These are phyloP conservation scores for Collybiopsis luxurians DNA, from an alignment of 768 basidiomycete genomes.

Conservation along the genomic window DNA sequence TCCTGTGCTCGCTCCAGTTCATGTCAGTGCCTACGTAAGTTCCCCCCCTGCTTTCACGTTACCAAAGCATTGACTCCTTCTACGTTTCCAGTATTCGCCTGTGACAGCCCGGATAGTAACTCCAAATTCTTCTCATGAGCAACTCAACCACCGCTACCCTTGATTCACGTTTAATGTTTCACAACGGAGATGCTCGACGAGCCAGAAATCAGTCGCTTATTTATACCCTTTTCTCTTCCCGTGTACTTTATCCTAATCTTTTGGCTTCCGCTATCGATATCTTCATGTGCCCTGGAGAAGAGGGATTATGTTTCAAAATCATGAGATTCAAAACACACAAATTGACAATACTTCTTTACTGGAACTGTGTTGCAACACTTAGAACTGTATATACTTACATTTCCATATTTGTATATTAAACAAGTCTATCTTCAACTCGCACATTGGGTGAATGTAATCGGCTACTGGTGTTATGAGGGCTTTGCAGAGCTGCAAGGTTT, in stretches of 20 bases:
- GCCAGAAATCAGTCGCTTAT: not conserved
- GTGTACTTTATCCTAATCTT: too few species aligned
- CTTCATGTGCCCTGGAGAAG: too few species aligned
- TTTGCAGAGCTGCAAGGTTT: not conserved
- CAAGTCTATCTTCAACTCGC: too few species aligned
- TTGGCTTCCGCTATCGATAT: too few species aligned
- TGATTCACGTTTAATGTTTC: not conserved
- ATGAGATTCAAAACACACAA: too few species aligned
- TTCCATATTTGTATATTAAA: constrained; percentile 1
- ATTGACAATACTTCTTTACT: too few species aligned
- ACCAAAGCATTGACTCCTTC: constrained; percentile 12
- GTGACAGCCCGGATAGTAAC: constrained; percentile 35
- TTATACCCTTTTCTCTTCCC: not conserved
- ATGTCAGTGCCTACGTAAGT: constrained; percentile 69
- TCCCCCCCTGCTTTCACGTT: not conserved
- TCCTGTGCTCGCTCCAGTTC: constrained; percentile 41
- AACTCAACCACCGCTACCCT: constrained; percentile 4
- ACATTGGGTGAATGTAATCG: too few species aligned
- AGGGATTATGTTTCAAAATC: too few species aligned
- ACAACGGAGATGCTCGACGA: too few species aligned
- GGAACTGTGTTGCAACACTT: too few species aligned
- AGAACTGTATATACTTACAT: not conserved
- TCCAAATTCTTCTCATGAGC: constrained; percentile 33
- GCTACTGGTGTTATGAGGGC: not conserved
- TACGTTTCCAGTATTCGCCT: constrained; percentile 22